These are phyloP conservation scores for Ambrosiella cleistominuta DNA, from an alignment of 2,329 filamentous ascomycete genomes.

Conservation along the genomic window DNA sequence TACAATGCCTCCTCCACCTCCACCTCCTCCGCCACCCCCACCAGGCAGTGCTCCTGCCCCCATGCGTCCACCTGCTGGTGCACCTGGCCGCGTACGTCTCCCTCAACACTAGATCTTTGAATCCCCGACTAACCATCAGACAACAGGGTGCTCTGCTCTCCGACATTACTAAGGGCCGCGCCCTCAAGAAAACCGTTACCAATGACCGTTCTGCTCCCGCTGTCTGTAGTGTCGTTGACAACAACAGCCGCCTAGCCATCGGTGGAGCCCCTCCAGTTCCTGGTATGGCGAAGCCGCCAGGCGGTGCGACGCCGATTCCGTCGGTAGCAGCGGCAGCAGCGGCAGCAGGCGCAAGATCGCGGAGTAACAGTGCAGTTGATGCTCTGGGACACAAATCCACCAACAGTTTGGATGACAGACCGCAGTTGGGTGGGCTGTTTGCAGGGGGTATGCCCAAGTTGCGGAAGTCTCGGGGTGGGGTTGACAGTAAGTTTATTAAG, in stretches of 20 bases:
- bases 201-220: conserved; percentile 82
- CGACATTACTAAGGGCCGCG: conserved; percentile 69
- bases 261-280: conserved; percentile 63
- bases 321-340: conserved; percentile 39
- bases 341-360: conserved; percentile 39
- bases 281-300: conserved; percentile 27
- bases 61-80: conserved; percentile 35
- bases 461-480: conserved; percentile 65
- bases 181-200: conserved; percentile 69
- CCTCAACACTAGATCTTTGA: conserved; percentile 9
- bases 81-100: conserved; percentile 39
- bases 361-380: conserved; percentile 69
- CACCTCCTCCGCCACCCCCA: conserved; percentile 49
- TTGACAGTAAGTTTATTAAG: conserved; percentile 35
- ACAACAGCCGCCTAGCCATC: conserved; percentile 37
- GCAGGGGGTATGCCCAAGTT: conserved; percentile 91
- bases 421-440: conserved; percentile 76
- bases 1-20: conserved; percentile 53
- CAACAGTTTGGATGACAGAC: conserved; percentile 37
- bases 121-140: conserved; percentile 1
- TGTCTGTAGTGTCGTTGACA: conserved; percentile 31
- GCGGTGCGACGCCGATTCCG: conserved; percentile 59
- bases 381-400: conserved; percentile 21
- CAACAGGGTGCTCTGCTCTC: conserved; percentile 63
- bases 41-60: conserved; percentile 44